Evolutionary conservation across 2,329 filamentous ascomycete genomes (phyloP).

Genomic region (Calonectria naviculata): DNA sequence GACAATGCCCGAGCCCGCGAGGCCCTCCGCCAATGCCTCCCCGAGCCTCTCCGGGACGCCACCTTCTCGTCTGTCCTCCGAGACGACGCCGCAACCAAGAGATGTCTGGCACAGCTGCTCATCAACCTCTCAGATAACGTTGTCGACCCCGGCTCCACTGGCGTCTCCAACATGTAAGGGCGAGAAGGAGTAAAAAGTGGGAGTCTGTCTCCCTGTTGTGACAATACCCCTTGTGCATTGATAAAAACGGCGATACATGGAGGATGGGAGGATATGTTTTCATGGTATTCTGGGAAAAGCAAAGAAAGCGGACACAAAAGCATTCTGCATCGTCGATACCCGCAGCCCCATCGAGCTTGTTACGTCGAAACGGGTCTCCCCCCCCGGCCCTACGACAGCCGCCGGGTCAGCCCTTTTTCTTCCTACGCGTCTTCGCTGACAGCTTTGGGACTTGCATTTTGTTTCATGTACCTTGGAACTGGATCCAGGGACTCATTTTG

Average conservation of each 20-base stretch:
- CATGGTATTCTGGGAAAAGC: slow-evolving; percentile 44
- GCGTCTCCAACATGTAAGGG: slow-evolving; percentile 48
- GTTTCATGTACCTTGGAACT: slow-evolving; percentile 39
- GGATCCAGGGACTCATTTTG: slow-evolving; percentile 24
- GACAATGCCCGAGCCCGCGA: slow-evolving; percentile 97
- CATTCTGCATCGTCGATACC: slow-evolving; percentile 48
- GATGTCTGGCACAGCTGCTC: slow-evolving; percentile 94
- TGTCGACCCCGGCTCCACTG: slow-evolving; percentile 58
- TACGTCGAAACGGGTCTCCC: slow-evolving; percentile 26
- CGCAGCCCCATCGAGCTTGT: slow-evolving; percentile 39
- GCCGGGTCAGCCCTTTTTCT: slow-evolving; percentile 24
- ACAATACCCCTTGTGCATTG: slow-evolving; percentile 43
- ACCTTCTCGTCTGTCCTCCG: slow-evolving; percentile 97
- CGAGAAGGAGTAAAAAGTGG: slow-evolving; percentile 23
- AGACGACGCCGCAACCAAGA: slow-evolving; percentile 97
- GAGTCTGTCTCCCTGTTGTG: slow-evolving; percentile 34
- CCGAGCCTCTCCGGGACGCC: slow-evolving; percentile 97
- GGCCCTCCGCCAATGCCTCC: slow-evolving; percentile 93
- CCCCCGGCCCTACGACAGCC: slow-evolving; percentile 22
- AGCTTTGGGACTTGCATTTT: slow-evolving; percentile 41
- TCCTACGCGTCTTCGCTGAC: slow-evolving; percentile 27
- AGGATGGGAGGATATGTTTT: slow-evolving; percentile 40
- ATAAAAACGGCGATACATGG: slow-evolving; percentile 40
- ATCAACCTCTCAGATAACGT: slow-evolving; percentile 96
- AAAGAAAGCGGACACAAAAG: slow-evolving; percentile 44